These are phyloP conservation scores for Extremus antarcticus DNA, from an alignment of 495 filamentous ascomycete species.

Conservation along the genomic window DNA sequence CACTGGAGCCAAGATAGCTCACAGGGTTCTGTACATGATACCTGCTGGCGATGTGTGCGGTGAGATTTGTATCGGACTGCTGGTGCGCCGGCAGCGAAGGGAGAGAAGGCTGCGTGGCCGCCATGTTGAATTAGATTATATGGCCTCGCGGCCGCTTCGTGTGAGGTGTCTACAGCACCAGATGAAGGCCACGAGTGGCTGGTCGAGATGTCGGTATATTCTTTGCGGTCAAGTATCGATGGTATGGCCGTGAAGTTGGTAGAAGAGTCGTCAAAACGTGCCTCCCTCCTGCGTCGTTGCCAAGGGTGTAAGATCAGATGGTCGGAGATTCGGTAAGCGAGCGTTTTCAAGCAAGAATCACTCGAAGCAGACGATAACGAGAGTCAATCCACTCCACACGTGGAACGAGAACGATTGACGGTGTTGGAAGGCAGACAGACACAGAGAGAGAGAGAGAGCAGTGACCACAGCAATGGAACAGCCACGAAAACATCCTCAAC, in stretches of 20 bases:
- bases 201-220: not conserved
- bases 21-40: constrained; percentile 86
- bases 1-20: constrained; percentile 79
- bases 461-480: no score
- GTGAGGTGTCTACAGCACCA: constrained; percentile 5
- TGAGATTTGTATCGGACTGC: constrained; percentile 92
- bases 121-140: constrained; percentile 13
- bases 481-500: no score
- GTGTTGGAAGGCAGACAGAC: no score
- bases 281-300: not conserved
- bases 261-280: not conserved
- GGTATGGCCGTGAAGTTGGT: not conserved
- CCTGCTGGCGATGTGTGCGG: constrained; percentile 87
- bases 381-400: no score
- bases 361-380: no score
- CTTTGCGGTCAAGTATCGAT: not conserved
- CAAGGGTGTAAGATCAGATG: not conserved
- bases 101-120: constrained; percentile 65
- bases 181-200: not conserved
- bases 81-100: constrained; percentile 80
- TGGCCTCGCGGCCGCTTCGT: constrained; percentile 7
- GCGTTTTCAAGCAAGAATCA: no score
- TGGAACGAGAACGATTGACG: no score
- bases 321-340: no score
- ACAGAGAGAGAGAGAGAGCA: no score